A percentile compares a stretch with the other conserved stretches of the same genome.
These are phyloP conservation scores for Paracorniculantispora psalliotae DNA, from an alignment of 2,329 filamentous ascomycete species.

Conservation along the genomic window DNA sequence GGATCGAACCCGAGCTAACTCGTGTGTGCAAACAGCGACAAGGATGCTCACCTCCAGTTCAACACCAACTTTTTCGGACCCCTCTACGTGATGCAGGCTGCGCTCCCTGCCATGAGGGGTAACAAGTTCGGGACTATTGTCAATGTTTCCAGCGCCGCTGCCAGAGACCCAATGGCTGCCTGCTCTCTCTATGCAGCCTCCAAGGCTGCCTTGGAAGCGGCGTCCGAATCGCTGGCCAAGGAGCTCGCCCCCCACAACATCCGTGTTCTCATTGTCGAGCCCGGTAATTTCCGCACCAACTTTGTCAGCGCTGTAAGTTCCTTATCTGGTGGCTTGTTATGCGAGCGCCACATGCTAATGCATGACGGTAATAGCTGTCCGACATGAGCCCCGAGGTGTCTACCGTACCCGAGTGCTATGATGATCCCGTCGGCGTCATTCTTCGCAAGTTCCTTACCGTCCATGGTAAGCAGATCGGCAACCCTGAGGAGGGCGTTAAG, in stretches of 20 bases:
- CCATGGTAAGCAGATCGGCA: conserved; percentile 33
- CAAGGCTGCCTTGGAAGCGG: conserved; percentile 39
- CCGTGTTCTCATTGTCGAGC: conserved; percentile 40
- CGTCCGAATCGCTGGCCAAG: conserved; percentile 36
- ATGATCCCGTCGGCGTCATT: conserved; percentile 23
- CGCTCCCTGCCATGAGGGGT: conserved; percentile 41
- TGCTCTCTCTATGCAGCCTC: conserved; percentile 40
- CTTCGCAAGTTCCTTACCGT: conserved; percentile 22
- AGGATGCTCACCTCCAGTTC: conserved; percentile 36
- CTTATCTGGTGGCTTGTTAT: neutral
- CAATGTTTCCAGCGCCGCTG: conserved; percentile 42
- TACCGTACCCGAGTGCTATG: conserved; percentile 23
- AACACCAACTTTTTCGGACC: conserved; percentile 46
- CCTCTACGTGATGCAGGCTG: conserved; percentile 42
- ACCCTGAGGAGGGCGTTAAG: conserved; percentile 29
- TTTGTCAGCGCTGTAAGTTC: conserved; percentile 30
- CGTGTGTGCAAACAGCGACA: conserved; percentile 24
- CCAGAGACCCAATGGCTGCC: conserved; percentile 32
- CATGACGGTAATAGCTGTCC: neutral
- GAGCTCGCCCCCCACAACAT: conserved; percentile 43
- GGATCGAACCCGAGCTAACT: neutral
- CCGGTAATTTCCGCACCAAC: conserved; percentile 46
- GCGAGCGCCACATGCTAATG: neutral
- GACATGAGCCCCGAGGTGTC: conserved; percentile 18
- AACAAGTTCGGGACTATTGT: conserved; percentile 38